Conservation (phyloP, 148 eudicot species). For the Pharnaceum exiguum region DNA sequence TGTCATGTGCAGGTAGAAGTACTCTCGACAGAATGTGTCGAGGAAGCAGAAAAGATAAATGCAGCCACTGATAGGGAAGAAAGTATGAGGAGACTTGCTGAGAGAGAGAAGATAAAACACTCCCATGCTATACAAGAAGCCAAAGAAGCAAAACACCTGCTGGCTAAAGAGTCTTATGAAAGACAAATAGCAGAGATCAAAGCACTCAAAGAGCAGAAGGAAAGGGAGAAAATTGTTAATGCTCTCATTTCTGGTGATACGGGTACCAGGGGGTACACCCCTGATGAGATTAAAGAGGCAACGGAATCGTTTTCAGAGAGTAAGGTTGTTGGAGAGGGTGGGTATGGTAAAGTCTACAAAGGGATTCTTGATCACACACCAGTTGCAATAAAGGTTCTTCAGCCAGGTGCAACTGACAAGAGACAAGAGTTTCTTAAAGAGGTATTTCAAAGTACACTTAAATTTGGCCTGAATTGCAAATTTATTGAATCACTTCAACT, state of each 20-base stretch:
- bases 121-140: constrained; percentile 53
- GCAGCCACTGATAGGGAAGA: constrained; percentile 63
- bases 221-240: constrained; percentile 49
- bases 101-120: constrained; percentile 53
- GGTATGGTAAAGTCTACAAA: constrained; percentile 72
- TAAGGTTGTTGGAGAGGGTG: constrained; percentile 73
- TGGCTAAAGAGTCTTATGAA: constrained; percentile 51
- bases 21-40: constrained; percentile 51
- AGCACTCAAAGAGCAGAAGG: constrained; percentile 45
- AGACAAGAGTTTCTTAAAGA: constrained; percentile 70
- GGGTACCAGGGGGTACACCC: constrained; percentile 53
- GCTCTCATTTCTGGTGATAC: constrained; percentile 48
- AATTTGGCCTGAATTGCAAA: background rate
- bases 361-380: constrained; percentile 68
- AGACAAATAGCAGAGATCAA: constrained; percentile 62
- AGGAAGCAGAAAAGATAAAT: constrained; percentile 53
- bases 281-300: constrained; percentile 51
- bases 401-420: constrained; percentile 53
- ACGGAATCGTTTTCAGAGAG: constrained; percentile 50
- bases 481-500: background rate
- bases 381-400: constrained; percentile 79
- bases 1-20: constrained; percentile 55
- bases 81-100: constrained; percentile 50
- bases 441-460: constrained; percentile 22
- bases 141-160: constrained; percentile 43